Percentiles rank a stretch among this genome's conserved stretches.
These are phyloP conservation scores for Pythium dissimile DNA, from an alignment of 352 stramenopile species.

Conservation along the genomic window DNA sequence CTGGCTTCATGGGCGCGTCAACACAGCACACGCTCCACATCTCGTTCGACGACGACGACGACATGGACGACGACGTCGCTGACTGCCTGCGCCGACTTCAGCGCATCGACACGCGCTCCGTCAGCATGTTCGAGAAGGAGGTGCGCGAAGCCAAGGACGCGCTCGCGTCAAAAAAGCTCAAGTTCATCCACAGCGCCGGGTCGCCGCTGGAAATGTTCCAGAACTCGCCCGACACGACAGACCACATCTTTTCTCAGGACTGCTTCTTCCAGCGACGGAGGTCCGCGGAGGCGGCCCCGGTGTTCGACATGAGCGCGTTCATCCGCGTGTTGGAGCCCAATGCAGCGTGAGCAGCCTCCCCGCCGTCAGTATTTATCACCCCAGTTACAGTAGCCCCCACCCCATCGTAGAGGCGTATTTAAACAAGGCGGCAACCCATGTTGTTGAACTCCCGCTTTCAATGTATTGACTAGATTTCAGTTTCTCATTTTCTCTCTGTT, in stretches of 20 bases:
- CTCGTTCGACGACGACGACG: constrained; percentile 1
- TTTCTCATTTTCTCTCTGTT: background rate
- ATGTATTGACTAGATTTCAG: background rate
- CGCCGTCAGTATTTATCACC: background rate
- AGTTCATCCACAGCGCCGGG: constrained; percentile 20
- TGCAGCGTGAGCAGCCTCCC: background rate
- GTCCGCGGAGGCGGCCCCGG: constrained; percentile 21
- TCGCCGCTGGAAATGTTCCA: constrained; percentile 27
- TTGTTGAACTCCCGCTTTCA: background rate
- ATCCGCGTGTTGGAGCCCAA: constrained; percentile 32
- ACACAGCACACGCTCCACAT: background rate
- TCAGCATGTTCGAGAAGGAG: constrained; percentile 11
- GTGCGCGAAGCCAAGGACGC: constrained; percentile 15
- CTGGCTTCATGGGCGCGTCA: background rate
- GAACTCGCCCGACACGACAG: constrained; percentile 36
- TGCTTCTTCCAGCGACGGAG: constrained; percentile 9
- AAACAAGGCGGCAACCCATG: background rate
- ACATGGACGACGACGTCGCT: constrained; percentile 6
- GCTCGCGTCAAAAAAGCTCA: constrained; percentile 14
- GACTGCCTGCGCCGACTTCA: background rate
- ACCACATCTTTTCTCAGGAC: constrained; percentile 19
- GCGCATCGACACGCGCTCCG: constrained; percentile 12
- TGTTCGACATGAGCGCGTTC: constrained; percentile 48
- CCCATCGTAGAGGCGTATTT: background rate
- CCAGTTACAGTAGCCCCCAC: background rate